Base-by-base conservation (phyloP, 2,329 filamentous ascomycete species). In the Clarireedia paspali region DNA sequence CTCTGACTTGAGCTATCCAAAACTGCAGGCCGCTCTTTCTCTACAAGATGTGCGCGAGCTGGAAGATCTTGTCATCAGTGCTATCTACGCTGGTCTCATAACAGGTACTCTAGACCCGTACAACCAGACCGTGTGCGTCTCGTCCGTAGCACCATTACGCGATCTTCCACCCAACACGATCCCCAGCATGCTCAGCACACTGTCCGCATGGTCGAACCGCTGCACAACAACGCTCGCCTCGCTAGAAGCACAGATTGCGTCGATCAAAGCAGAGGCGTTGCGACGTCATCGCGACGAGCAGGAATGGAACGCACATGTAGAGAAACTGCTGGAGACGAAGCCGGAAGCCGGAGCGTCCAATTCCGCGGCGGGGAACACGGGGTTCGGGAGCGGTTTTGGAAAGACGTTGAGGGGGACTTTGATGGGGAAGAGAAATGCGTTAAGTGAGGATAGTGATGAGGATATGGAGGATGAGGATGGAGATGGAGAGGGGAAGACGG, bases 1-100 rank as follows among this genome's bases (percentile, higher is more conserved):
- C 47, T 71, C 74, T 55, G 82, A 83, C 66, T 83, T 97, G 24
- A 86, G 81, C 51, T 99, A 99, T 73, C 68, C 75, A 20, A 75
- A 80, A 34, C 82, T 97, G 23, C 82, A 85, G 65, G 62, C 70
- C 6, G 77, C 80, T 0, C 83, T 99, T 46, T 82, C 79, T 54
- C 83, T 97, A 15, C 67, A 79, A 30, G 82, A 80, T 36, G 69
- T 81, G 24, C 79, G 86, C 44, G 83, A 88, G 46, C 83, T 99
- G 54, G 94, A 99, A 75, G 82, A 87, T 62, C 82, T 96, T 58
- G 84, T 97, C 63, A 94, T 92, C 63, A 84, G 84, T 39, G 88
- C 91, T 64, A 87, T 96, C 68, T 97, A 96, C 74, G 84, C 87
- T 5, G 88, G 87, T 42, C 81, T 99, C 2, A 74, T 99, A 49